Conservation (phyloP, 352 stramenopile species). For the Pythium dissotocum region DNA sequence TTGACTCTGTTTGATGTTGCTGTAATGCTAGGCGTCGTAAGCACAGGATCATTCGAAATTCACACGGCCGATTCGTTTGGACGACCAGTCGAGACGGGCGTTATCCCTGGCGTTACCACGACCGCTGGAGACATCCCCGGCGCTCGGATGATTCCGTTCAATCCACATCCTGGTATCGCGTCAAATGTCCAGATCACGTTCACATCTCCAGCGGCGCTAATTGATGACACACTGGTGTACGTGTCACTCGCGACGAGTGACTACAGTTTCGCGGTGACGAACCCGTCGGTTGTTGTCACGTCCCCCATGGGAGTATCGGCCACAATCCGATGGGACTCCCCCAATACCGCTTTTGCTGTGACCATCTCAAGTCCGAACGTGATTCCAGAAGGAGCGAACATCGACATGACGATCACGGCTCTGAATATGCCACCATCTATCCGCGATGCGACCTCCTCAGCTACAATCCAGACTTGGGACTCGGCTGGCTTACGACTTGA, state of each 20-base stretch:
- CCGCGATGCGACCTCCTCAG: conserved; percentile 25
- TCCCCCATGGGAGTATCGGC: conserved; percentile 28
- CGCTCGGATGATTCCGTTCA: conserved; percentile 33
- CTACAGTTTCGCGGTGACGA: conserved; percentile 33
- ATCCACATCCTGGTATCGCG: conserved; percentile 47
- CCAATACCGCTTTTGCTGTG: conserved; percentile 37
- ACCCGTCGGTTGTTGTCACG: conserved; percentile 32
- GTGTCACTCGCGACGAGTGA: conserved; percentile 42
- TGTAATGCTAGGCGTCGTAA: conserved; percentile 20
- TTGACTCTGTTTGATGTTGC: background rate
- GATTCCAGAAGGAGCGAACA: conserved; percentile 31
- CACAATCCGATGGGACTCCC: conserved; percentile 40
- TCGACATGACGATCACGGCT: conserved; percentile 41
- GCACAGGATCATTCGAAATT: conserved; percentile 37
- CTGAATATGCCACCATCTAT: conserved; percentile 54
- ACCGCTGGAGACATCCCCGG: conserved; percentile 35
- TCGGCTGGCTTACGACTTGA: conserved; percentile 40
- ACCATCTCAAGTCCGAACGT: conserved; percentile 33
- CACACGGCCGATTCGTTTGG: conserved; percentile 40
- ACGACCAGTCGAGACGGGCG: conserved; percentile 36
- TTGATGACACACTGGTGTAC: conserved; percentile 37
- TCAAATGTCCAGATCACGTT: conserved; percentile 49
- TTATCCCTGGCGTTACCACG: conserved; percentile 32
- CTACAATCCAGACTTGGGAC: conserved; percentile 55
- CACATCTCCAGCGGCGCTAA: conserved; percentile 46